Base-by-base conservation (phyloP, 306 rosid genomes). In the Quercus agrifolia region DNA sequence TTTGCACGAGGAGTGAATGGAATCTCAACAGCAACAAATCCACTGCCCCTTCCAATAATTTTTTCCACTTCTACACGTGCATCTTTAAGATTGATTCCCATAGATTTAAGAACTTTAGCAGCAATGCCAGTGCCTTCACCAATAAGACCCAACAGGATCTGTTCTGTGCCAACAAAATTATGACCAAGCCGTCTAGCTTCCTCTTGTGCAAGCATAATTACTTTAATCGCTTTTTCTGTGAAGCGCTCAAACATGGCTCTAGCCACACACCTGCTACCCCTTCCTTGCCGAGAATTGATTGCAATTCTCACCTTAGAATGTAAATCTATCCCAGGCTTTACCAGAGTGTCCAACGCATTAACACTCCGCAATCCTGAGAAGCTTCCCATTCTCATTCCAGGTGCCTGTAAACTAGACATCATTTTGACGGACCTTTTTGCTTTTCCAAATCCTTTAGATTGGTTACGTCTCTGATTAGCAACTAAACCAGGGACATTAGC, bases 111-210 rank as follows among this genome's bases (percentile, higher is more conserved):
- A 81, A 95, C 98, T 88, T 95, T 95, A 19, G 99, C 99, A 10
- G 97, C 99, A 74, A 95, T 95, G 68, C 99, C 98, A 44, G 99
- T 93, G 72, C 99, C 99, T 85, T 95, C 99, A 67, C 99, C 99
- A 54, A 95, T 93, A 78, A 95, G 99, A 75, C 98, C 98, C 85
- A 95, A 88, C n/a, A 95, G 91, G 76, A 95, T 95, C 87, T 93
- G 99, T 92, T 95, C 99, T 0, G 99, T 95, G 70, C 99, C 99
- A 74, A 95, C 99, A 77, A 95, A 95, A 84, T 95, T 95, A 86
- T 95, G 99, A 80, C 99, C 99, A 81, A 95, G 94, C 6, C 99
- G 90, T 78, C 98, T 92, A 61, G 99, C 98, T 89, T 95, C 99
- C 88, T 95, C 99, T 80, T 95, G 98, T 28, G 99, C 99, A 17